Conservation (phyloP, 139 green algal genomes). For the Yamagishiella unicocca region DNA sequence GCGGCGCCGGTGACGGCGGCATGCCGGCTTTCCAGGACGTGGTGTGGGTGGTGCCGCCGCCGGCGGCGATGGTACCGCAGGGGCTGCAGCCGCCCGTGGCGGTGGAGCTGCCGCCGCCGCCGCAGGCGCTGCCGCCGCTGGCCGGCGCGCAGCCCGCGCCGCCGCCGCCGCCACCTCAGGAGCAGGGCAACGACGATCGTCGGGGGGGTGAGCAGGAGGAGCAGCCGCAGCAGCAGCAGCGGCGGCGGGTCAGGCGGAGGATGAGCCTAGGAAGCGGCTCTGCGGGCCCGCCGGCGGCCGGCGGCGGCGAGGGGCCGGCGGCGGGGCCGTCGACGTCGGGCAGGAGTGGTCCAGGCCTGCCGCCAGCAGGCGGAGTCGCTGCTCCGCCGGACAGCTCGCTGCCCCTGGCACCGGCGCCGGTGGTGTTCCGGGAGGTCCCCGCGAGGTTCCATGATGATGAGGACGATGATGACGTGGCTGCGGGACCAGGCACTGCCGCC, state of each 20-base stretch:
- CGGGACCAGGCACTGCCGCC: not conserved
- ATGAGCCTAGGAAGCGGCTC: too few species aligned
- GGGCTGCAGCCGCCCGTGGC: not conserved
- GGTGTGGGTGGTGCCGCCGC: not conserved
- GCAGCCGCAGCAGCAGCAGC: conserved; percentile 3
- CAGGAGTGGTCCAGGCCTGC: too few species aligned
- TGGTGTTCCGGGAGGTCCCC: not conserved
- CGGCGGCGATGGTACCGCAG: not conserved
- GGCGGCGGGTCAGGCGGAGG: not conserved
- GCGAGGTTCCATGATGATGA: not conserved
- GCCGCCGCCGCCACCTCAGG: not conserved
- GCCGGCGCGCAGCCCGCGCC: not conserved
- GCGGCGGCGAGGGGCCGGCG: too few species aligned
- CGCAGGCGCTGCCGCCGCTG: not conserved
- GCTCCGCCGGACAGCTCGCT: too few species aligned
- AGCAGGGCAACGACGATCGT: too few species aligned
- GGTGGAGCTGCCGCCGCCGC: not conserved
- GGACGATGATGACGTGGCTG: not conserved
- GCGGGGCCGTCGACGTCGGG: too few species aligned
- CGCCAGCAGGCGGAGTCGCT: not conserved
- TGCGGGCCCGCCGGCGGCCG: too few species aligned
- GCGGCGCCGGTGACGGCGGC: not conserved
- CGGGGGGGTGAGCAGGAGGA: not conserved
- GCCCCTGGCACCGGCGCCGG: not conserved
- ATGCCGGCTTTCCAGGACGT: conserved; percentile 2